Evolutionary conservation across 1,284 basidiomycete species (phyloP), one percentile per base, ranked within the genome.

Genomic region (Tilletia horrida): DNA sequence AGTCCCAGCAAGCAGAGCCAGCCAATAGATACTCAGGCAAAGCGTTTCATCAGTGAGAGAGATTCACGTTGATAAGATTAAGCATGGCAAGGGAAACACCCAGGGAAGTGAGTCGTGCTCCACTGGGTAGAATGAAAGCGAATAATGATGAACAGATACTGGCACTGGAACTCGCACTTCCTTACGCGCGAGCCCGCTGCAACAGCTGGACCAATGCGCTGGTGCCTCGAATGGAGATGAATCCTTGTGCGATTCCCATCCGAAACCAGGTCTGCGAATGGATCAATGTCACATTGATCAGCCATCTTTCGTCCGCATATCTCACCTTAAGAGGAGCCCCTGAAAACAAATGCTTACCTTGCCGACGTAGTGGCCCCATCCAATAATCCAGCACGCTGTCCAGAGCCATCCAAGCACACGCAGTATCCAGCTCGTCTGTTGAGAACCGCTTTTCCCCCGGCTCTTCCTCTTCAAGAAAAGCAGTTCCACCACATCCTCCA

Each of bases 311-410:
- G 25, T 7, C 11, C n/a, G 18, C n/a, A n/a, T n/a, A n/a, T n/a
- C n/a, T n/a, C n/a, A n/a, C n/a, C n/a, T n/a, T n/a, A n/a, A n/a
- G n/a, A n/a, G n/a, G n/a, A n/a, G n/a, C n/a, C n/a, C n/a, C n/a
- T n/a, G n/a, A 52, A 52, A 25, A 21, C 6, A 52, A 27, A 25
- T 6, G n/a, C 55, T 59, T 27, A 59, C 55, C 55, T 59, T 59
- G 29, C 29, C 55, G n/a, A 59, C 55, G 21, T 59, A 59, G 18
- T 59, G 55, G 9, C 55, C 55, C 55, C 55, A 59, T 31, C 55
- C 55, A n/a, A 59, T 31, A 27, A 59, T 59, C 55, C 55, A 59
- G 27, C 9, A 25, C 9, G 55, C 55, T 9, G 35, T 27, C 55
- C 55, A 59, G 35, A 16, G 6, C 55, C 55, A 59, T 27, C 25